A percentile compares a stretch with the other conserved stretches of the same genome.
phyloP scores from a whole-genome alignment of 768 basidiomycete species.

The Holtermanniella nyarrowii region DNA sequence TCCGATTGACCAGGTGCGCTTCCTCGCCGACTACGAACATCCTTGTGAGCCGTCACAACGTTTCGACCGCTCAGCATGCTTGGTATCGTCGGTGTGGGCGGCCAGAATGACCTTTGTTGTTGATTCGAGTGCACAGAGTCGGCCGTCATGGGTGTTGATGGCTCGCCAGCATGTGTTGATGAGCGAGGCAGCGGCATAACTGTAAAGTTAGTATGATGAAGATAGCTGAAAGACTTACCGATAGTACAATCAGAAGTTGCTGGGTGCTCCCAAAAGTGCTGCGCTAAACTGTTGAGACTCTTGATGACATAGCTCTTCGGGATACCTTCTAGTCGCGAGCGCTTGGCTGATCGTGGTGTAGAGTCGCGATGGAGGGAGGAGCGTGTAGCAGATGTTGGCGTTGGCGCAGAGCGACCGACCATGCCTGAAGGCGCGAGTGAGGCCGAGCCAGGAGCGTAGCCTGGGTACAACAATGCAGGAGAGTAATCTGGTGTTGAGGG shows the following conservation, averaged over 20 bases:
- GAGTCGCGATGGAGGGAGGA: neutral
- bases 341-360: neutral
- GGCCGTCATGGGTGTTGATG: constrained; percentile 1
- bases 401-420: neutral
- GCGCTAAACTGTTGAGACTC: constrained; percentile 22
- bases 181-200: constrained; percentile 9
- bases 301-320: constrained; percentile 16
- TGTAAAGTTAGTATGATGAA: neutral
- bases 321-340: constrained; percentile 3
- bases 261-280: constrained; percentile 22
- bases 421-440: neutral
- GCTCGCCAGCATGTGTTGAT: neutral
- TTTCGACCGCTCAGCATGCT: constrained; percentile 1
- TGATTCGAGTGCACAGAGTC: constrained; percentile 10
- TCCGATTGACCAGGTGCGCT: neutral
- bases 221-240: constrained; percentile 11
- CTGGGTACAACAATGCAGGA: constrained; percentile 5
- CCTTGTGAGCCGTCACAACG: constrained; percentile 2
- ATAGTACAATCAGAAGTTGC: constrained; percentile 21
- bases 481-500: constrained; percentile 8
- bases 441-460: constrained; percentile 1
- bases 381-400: neutral
- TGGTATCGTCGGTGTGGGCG: constrained; percentile 3
- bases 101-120: constrained; percentile 11
- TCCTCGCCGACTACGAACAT: neutral